Evolutionary conservation across 2,329 filamentous ascomycete genomes (phyloP), one percentile per base, ranked within the genome.

Genomic region (Coniosporium tulheliwenetii): DNA sequence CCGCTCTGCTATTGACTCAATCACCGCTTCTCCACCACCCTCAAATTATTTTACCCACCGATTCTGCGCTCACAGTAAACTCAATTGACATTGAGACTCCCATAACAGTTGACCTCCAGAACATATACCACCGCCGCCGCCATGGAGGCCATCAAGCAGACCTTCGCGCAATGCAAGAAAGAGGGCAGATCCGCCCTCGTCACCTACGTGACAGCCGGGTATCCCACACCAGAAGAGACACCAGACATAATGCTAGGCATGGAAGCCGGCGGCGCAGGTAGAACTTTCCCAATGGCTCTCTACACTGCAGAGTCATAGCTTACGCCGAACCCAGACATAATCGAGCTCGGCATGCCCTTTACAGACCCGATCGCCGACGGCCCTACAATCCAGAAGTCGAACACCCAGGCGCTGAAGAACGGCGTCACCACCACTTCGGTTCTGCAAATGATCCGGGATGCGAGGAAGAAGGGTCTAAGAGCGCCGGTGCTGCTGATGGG

Each of bases 301-400:
- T 26, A 3, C 19, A 26, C 4, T 26, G 7, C 19, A 26, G 4
- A 26, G 19, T 26, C 19, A 26, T 26, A 26, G 19, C 19, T 26
- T 26, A 26, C 19, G 19, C 19, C 14, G 10, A 35, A n/a, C 8
- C 30, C 50, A 85, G 91, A 98, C 61, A 70, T 98, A 45, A 93
- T 98, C 54, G 91, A 98, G 63, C 77, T 98, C 50, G 91, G 89
- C 47, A 79, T 94, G 42, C 91, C 91, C 40, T 98, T 98, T 66
- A 95, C 89, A 54, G 91, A 98, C 60, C 91, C 91, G 43, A 96
- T 96, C 62, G 91, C 89, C 51, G 91, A 98, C 63, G 91, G 91
- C 26, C 91, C 91, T 31, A 95, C 87, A 4, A 96, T 98, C 50
- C 91, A 98, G 67, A 91, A 79, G 47, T 77, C 91, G 48, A 98